Base-by-base conservation (phyloP, 257 asterid species). In the Solanum bulbocastanum region DNA sequence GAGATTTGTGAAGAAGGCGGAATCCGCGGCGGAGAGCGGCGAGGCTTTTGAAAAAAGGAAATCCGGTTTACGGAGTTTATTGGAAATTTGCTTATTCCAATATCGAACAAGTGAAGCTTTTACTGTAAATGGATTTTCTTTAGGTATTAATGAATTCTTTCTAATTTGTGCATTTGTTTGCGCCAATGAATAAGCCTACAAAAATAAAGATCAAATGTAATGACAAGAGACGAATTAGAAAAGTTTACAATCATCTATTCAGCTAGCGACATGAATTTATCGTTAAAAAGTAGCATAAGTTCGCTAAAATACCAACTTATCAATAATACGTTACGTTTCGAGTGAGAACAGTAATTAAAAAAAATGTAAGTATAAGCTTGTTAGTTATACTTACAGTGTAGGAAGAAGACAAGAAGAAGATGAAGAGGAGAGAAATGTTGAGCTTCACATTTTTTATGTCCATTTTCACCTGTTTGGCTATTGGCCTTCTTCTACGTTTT, bases 21-120 rank as follows among this genome's bases (percentile, higher is more conserved):
- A 89, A 23, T 92, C 87, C 6, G 89, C 87, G n/a, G 93, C 36
- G n/a, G 98, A 90, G 42, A 96, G 89, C 3, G 99, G 98, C 0
- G 99, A 96, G 30, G 95, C 93, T 91, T 96, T 96, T 56, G 96
- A 92, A 42, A 96, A 92, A 3, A 95, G 90, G 74, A 95, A 95
- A 13, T 91, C 5, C 5, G 98, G 90, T 8, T 69, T 93, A 7
- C 96, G 92, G 87, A 66, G 88, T n/a, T 87, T 86, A 30, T 89
- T 91, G 44, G 94, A 89, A 65, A 95, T 91, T 90, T 92, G 97
- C n/a, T 89, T 89, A 44, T 88, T 92, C 98, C 98, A 96, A 62
- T 96, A 96, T 16, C 99, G 90, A 78, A 94, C 87, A 5, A 94
- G 85, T 4, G 96, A 93, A 42, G 99, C 94, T 83, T 88, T 94